phyloP scores from a whole-genome alignment of 352 stramenopile species.

The Plasmopara halstedii region DNA sequence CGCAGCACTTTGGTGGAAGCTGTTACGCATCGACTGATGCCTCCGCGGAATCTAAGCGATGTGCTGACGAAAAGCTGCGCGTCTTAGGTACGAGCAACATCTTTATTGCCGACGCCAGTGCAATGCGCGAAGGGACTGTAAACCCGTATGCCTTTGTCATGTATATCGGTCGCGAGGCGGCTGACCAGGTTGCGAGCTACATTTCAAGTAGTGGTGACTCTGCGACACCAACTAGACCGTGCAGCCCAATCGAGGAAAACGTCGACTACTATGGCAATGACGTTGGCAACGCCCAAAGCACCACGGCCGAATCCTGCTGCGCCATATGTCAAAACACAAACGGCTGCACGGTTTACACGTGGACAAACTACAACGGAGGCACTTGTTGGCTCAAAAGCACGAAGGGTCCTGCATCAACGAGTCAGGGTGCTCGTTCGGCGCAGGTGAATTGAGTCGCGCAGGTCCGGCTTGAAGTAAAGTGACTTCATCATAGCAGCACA shows the following conservation, averaged over 20 bases:
- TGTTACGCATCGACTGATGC: conserved; percentile 59
- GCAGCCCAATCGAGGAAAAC: conserved; percentile 24
- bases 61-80: conserved; percentile 47
- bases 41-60: conserved; percentile 33
- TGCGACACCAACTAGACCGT: conserved; percentile 4
- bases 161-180: conserved; percentile 56
- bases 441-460: conserved; percentile 6
- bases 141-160: conserved; percentile 74
- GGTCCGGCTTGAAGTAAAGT: neutral
- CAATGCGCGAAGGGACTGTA: conserved; percentile 54
- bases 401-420: conserved; percentile 11
- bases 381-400: conserved; percentile 40
- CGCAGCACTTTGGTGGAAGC: conserved; percentile 61
- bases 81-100: conserved; percentile 63
- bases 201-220: conserved; percentile 12
- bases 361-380: conserved; percentile 33
- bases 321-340: conserved; percentile 15
- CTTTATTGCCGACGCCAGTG: conserved; percentile 50
- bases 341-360: conserved; percentile 30
- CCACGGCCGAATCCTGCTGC: conserved; percentile 21
- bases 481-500: too few relatives aligned
- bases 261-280: conserved; percentile 27
- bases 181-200: conserved; percentile 28
- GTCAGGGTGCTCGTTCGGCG: conserved; percentile 8
- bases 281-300: conserved; percentile 12